Evolutionary conservation across 169 alveolate genomes (phyloP).

Genomic region (Plasmodium gallinaceum): DNA sequence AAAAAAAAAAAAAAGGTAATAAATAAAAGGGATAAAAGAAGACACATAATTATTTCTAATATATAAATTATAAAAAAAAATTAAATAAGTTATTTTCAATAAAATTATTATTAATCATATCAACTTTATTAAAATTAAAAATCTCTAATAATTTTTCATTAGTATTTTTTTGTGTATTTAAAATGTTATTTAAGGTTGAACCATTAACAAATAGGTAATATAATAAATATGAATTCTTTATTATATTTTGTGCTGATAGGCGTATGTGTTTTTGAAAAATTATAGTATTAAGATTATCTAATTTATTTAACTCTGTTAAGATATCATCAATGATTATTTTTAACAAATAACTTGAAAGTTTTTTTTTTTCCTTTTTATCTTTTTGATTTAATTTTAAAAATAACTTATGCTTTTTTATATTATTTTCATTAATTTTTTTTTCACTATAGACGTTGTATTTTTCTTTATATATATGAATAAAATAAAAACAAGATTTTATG

Average conservation of each 20-base stretch:
- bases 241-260: constrained; percentile 19
- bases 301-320: constrained; percentile 53
- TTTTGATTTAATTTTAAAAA: constrained; percentile 16
- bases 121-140: constrained; percentile 65
- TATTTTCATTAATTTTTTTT: constrained; percentile 19
- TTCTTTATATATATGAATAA: constrained; percentile 56
- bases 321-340: constrained; percentile 45
- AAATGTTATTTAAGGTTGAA: constrained; percentile 39
- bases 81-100: constrained; percentile 61
- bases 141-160: constrained; percentile 26
- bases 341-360: constrained; percentile 4
- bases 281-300: constrained; percentile 65
- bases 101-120: constrained; percentile 20
- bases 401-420: constrained; percentile 14
- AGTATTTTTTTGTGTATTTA: constrained; percentile 21
- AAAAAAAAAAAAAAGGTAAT: too few relatives aligned
- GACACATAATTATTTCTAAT: neutral
- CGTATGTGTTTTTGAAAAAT: constrained; percentile 75
- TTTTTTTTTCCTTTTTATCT: constrained; percentile 17
- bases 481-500: constrained; percentile 51
- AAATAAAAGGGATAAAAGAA: neutral
- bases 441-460: constrained; percentile 66
- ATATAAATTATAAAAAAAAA: constrained; percentile 38
- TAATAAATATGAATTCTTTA: constrained; percentile 52
- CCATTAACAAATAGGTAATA: constrained; percentile 64